phyloP scores from a whole-genome alignment of 495 filamentous ascomycete species.

The Patellaria atrata region DNA sequence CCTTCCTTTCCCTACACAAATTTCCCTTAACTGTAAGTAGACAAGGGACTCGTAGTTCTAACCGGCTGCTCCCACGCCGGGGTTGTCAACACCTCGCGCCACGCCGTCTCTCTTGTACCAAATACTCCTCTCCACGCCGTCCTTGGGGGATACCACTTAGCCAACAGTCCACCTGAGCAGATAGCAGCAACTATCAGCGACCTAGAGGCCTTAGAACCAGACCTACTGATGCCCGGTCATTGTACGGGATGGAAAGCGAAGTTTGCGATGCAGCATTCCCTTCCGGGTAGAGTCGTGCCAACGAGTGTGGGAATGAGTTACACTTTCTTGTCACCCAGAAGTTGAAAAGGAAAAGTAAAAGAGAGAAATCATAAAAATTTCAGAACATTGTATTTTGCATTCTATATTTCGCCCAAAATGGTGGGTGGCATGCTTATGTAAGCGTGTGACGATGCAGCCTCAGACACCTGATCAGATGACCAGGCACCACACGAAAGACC shows the following conservation, averaged over 20 bases:
- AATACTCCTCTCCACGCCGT: constrained; percentile 39
- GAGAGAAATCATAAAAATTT: no score
- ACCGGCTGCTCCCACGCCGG: constrained; percentile 50
- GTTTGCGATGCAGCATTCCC: constrained; percentile 41
- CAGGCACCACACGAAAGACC: no score
- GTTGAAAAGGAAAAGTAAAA: no score
- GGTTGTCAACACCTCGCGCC: constrained; percentile 40
- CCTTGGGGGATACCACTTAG: constrained; percentile 47
- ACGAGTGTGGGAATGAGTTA: constrained; percentile 43
- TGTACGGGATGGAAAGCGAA: constrained; percentile 50
- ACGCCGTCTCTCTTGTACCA: constrained; percentile 30
- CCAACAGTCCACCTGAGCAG: constrained; percentile 31
- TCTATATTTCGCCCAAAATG: no score
- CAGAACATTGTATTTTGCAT: no score
- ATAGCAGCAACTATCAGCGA: constrained; percentile 36
- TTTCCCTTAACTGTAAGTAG: constrained; percentile 1
- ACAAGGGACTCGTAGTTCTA: constrained; percentile 45
- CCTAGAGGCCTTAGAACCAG: constrained; percentile 38
- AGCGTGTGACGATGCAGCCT: no score
- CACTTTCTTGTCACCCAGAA: no score
- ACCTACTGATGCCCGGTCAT: constrained; percentile 43
- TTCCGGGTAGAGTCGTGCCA: constrained; percentile 42
- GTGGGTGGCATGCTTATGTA: no score
- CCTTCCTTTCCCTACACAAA: constrained; percentile 7
- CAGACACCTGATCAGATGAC: no score